Evolutionary conservation across 2,329 filamentous ascomycete genomes (phyloP), one percentile per base, ranked within the genome.

Genomic region (Plectosphaerella sp.): DNA sequence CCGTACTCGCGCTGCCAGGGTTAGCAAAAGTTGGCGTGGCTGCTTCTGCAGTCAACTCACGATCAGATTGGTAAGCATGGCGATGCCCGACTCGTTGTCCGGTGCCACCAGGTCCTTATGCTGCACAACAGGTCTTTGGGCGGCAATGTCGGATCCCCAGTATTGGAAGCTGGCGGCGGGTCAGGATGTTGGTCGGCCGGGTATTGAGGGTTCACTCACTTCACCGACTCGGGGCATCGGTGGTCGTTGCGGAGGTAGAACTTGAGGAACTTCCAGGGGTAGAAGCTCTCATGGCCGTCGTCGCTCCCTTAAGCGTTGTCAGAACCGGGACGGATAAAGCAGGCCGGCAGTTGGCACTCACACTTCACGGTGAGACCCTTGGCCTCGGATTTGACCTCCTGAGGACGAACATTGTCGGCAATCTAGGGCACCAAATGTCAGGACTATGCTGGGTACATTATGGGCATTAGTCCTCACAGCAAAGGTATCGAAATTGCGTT

Each of bases 241-340:
- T 63, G 54, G 53, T 69, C 58, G 28, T 65, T 58, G 45, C 64
- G 60, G 16, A 70, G 61, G 61, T 83, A 77, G 49, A 67, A 68
- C 52, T 73, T 60, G 52, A 89, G 72, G 73, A 88, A 89, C 3
- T 76, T 67, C 76, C 80, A 86, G 1, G 75, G 64, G 63, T 91
- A 95, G 22, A 74, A 68, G 67, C 88, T 91, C 45, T 74, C 63
- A 66, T 96, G 91, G 1, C 75, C 76, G 63, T 88, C 86, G 54
- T 77, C 74, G 51, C 78, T 78, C 86, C 87, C 87, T 89, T n/a
- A 45, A 33, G 55, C 52, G 59, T 54, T 46, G 22, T 28, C 18
- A 49, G 9, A 22, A 5, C 22, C 15, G 3, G 18, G 12, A 24
- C 8, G n/a, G 11, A 24, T 2, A 25, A 4, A 9, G 8, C 24